Evolutionary conservation across 2,329 filamentous ascomycete genomes (phyloP), one percentile per base, ranked within the genome.

Genomic region (Helminthosporium solani): DNA sequence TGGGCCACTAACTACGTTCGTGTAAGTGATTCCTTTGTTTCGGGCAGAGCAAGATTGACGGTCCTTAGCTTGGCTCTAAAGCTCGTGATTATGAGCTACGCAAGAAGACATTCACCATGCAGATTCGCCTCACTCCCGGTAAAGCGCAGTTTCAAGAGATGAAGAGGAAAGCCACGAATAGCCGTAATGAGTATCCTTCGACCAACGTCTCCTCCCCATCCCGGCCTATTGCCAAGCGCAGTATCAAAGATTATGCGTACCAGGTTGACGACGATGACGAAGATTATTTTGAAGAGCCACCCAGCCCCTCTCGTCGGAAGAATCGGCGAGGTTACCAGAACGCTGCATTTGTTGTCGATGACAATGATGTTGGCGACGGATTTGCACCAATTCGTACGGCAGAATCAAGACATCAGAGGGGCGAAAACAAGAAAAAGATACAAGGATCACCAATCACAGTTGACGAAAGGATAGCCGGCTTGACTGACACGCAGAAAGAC

Each of bases 1-100:
- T 91, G 95, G 64, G 81, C 88, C 1, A 81, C 83, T 42, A 83
- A 87, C 54, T 96, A 96, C 64, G 76, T 90, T 38, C 72, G 75
- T 47, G 84, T 86, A 74, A 73, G 79, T 66, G 14, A 20, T 57
- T 19, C 9, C 2, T 9, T 9, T 4, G 7, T 42, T 27, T 37
- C 15, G 21, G 16, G 19, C 42, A 3, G 15, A 25, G 11, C 12
- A 31, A 8, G 28, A 27, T 56, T 67, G 47, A 68, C 33, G 11
- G 11, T n/a, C 23, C n/a, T 18, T 50, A 72, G 64, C 66, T 74
- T 34, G 76, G 74, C 9, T 54, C 47, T n/a, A 75, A 73, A 31
- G 72, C 72, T 42, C 60, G 67, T 14, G 73, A 78, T 14, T 83
- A 78, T 53, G 58, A 55, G 36, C 58, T 50, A 16, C 56, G 53